Percentiles rank a stretch among this genome's conserved stretches.
Evolutionary conservation across 2,329 filamentous ascomycete species (phyloP).

Genomic region (Alternaria burnsii): DNA sequence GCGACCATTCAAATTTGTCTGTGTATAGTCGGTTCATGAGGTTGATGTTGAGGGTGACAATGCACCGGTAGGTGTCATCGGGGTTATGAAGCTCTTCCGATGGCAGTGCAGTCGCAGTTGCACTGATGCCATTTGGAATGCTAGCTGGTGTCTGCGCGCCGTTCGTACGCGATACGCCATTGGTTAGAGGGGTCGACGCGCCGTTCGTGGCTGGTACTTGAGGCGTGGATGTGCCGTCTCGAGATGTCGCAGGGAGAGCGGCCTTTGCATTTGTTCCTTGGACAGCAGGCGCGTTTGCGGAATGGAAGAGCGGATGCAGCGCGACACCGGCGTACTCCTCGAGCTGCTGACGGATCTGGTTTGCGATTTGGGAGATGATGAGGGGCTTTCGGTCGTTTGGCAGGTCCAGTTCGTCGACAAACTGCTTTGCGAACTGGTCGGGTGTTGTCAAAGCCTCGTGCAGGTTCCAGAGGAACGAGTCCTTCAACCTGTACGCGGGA

Average conservation of each 20-base stretch:
- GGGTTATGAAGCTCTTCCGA: slow-evolving; percentile 82
- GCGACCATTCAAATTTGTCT: slow-evolving; percentile 97
- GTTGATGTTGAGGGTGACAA: slow-evolving; percentile 90
- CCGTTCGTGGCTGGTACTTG: slow-evolving; percentile 58
- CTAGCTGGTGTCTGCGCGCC: slow-evolving; percentile 57
- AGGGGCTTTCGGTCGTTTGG: slow-evolving; percentile 71
- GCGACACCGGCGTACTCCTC: slow-evolving; percentile 97
- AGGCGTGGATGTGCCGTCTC: slow-evolving; percentile 61
- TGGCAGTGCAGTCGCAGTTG: slow-evolving; percentile 70
- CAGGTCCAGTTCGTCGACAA: slow-evolving; percentile 93
- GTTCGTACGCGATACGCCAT: slow-evolving; percentile 55
- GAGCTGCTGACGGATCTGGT: slow-evolving; percentile 91
- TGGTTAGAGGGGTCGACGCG: slow-evolving; percentile 64
- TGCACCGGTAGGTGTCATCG: slow-evolving; percentile 93
- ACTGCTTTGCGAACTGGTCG: slow-evolving; percentile 89
- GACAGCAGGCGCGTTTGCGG: slow-evolving; percentile 44
- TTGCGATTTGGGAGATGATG: slow-evolving; percentile 83
- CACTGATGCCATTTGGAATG: slow-evolving; percentile 68
- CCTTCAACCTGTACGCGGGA: slow-evolving; percentile 86
- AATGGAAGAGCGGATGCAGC: slow-evolving; percentile 89
- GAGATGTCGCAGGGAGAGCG: slow-evolving; percentile 54
- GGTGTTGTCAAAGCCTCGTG: slow-evolving; percentile 94
- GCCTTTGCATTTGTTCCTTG: slow-evolving; percentile 43
- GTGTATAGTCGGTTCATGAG: slow-evolving; percentile 90
- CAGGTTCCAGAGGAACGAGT: slow-evolving; percentile 97